These are phyloP conservation scores for Suillus tomentosus DNA, from an alignment of 768 basidiomycete species.

Conservation along the genomic window DNA sequence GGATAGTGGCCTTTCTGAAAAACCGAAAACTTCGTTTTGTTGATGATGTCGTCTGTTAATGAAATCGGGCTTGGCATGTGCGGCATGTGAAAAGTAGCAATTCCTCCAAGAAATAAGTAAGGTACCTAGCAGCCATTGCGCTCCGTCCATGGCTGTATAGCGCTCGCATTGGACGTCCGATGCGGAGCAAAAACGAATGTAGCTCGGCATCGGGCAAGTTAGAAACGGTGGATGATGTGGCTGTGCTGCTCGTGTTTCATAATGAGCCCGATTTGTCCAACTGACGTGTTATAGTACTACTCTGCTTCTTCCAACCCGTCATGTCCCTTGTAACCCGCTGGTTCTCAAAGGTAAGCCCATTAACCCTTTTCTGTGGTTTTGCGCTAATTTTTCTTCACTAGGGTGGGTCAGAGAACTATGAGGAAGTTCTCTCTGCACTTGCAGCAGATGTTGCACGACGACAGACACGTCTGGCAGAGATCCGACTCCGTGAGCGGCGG, in stretches of 20 bases:
- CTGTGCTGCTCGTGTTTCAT: background rate
- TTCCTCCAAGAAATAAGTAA: too few species aligned
- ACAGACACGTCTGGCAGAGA: conserved; percentile 74
- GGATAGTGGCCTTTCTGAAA: too few species aligned
- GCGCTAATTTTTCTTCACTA: conserved; percentile 7
- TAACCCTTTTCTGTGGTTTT: background rate
- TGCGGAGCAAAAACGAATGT: background rate
- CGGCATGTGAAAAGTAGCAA: too few species aligned
- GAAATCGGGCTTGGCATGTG: too few species aligned
- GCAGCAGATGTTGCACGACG: conserved; percentile 72
- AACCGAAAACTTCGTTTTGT: too few species aligned
- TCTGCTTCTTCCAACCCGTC: conserved; percentile 13
- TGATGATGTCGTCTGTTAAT: too few species aligned
- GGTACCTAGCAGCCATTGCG: background rate
- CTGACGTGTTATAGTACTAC: conserved; percentile 5
- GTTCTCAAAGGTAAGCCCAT: conserved; percentile 28
- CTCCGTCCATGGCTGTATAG: background rate
- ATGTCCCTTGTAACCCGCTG: conserved; percentile 34
- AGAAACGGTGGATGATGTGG: background rate
- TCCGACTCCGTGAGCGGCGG: conserved; percentile 82
- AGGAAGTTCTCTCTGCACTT: conserved; percentile 67
- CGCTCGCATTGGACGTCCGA: background rate
- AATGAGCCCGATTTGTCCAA: conserved; percentile 5
- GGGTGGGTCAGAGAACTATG: conserved; percentile 63
- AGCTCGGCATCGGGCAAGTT: too few species aligned